These are phyloP conservation scores for Oryza nivara DNA, from an alignment of 176 grass and related monocot species.

Conservation along the genomic window DNA sequence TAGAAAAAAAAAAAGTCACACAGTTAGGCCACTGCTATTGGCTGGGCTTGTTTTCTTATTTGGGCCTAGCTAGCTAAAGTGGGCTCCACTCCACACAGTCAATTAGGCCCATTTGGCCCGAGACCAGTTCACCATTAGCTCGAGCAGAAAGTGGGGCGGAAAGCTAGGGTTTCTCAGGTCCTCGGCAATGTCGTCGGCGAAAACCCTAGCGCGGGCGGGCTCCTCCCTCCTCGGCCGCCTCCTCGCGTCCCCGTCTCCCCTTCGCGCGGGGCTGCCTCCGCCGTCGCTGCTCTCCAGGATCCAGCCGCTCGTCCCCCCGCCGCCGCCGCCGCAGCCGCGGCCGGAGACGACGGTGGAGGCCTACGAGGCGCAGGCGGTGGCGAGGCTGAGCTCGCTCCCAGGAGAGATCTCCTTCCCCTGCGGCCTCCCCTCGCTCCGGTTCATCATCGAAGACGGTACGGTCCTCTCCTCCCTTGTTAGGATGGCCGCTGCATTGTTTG, in stretches of 20 bases:
- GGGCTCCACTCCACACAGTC: not conserved
- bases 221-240: constrained; percentile 69
- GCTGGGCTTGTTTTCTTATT: not conserved
- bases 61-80: not conserved
- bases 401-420: constrained; percentile 67
- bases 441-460: constrained; percentile 78
- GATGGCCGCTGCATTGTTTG: not conserved
- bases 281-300: constrained; percentile 44
- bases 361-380: constrained; percentile 51
- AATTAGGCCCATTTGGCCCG: not conserved
- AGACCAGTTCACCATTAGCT: not conserved
- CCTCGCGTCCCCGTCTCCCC: constrained; percentile 33
- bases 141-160: not conserved
- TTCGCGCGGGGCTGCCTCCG: constrained; percentile 37
- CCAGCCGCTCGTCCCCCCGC: constrained; percentile 7
- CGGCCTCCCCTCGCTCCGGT: constrained; percentile 76
- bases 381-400: constrained; percentile 47
- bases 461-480: not conserved
- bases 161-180: constrained; percentile 69
- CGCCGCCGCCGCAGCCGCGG: not conserved
- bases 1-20: too few species aligned
- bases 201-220: constrained; percentile 66
- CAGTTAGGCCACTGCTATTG: too few species aligned
- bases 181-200: constrained; percentile 59
- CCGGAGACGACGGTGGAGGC: constrained; percentile 15